Conservation (phyloP, 1,139 yeast species). For the Taphrina betulina region DNA sequence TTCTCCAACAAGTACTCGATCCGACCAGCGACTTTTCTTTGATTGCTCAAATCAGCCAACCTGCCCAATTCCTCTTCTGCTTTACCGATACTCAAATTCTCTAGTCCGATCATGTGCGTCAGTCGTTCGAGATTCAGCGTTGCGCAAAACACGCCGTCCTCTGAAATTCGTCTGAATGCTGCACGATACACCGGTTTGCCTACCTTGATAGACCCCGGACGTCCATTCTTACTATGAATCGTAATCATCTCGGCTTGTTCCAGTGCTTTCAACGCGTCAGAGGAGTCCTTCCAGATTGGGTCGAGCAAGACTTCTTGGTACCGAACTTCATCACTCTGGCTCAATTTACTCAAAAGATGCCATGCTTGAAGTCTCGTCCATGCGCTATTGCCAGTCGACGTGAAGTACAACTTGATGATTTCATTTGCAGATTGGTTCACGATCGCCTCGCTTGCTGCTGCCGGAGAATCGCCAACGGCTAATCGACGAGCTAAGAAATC, state of each 20-base stretch:
- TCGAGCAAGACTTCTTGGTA: slow-evolving; percentile 57
- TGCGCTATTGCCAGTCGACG: slow-evolving; percentile 46
- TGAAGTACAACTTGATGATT: slow-evolving; percentile 72
- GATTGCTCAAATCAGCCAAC: slow-evolving; percentile 20
- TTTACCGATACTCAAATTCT: slow-evolving; percentile 12
- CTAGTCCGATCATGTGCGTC: slow-evolving; percentile 7
- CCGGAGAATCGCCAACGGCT: slow-evolving; percentile 79
- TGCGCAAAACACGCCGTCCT: slow-evolving; percentile 58
- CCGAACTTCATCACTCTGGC: slow-evolving; percentile 44
- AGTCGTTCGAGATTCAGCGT: slow-evolving; percentile 55
- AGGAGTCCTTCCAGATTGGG: slow-evolving; percentile 65
- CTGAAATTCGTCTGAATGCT: slow-evolving; percentile 67
- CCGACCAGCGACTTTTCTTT: slow-evolving; percentile 9
- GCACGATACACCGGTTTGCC: slow-evolving; percentile 84
- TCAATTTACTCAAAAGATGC: slow-evolving; percentile 67
- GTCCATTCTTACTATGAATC: slow-evolving; percentile 54
- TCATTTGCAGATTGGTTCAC: slow-evolving; percentile 83
- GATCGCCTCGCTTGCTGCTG: slow-evolving; percentile 74
- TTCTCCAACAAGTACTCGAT: slow-evolving; percentile 56
- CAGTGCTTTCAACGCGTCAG: slow-evolving; percentile 57
- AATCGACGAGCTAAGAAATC: slow-evolving; percentile 87
- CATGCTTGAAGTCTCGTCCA: slow-evolving; percentile 85
- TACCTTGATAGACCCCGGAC: slow-evolving; percentile 62
- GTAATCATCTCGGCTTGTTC: slow-evolving; percentile 77
- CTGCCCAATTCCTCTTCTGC: slow-evolving; percentile 32